Conservation (phyloP, 2,329 filamentous ascomycete genomes). For the Fusarium succisae region DNA sequence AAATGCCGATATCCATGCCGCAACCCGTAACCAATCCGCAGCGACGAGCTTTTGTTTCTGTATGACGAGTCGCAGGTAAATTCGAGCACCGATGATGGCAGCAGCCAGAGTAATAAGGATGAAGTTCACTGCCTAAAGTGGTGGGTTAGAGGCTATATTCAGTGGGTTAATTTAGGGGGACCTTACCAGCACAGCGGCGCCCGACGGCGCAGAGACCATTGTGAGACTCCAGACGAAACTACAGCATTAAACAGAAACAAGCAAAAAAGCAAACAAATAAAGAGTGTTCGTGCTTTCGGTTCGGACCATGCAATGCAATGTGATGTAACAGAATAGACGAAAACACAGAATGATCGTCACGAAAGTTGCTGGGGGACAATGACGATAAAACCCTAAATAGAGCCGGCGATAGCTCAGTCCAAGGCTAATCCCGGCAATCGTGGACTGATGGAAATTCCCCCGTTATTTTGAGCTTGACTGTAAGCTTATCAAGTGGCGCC, state of each 20-base stretch:
- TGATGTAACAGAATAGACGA: not conserved
- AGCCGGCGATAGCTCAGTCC: not conserved
- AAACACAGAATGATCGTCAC: not conserved
- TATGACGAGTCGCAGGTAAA: conserved; percentile 25
- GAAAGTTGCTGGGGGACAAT: not conserved
- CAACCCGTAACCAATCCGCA: conserved; percentile 10
- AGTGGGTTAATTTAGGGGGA: not conserved
- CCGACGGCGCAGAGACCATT: conserved; percentile 15
- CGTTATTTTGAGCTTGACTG: not conserved
- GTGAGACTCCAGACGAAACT: not conserved
- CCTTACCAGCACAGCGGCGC: conserved; percentile 10
- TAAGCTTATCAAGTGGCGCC: conserved; percentile 3
- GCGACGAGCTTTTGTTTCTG: conserved; percentile 19
- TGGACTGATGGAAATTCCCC: not conserved
- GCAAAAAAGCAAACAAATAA: not conserved
- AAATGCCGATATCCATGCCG: conserved; percentile 16
- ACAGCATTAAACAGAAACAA: not conserved
- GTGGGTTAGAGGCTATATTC: not conserved
- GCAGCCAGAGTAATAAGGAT: not conserved
- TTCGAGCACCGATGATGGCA: conserved; percentile 13
- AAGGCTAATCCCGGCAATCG: not conserved
- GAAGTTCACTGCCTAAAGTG: not conserved
- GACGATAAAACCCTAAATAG: not conserved
- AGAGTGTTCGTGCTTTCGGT: not conserved
- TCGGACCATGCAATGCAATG: not conserved